Evolutionary conservation across 257 asterid species (phyloP), one percentile per base, ranked within the genome.

Genomic region (Solanum piurae): DNA sequence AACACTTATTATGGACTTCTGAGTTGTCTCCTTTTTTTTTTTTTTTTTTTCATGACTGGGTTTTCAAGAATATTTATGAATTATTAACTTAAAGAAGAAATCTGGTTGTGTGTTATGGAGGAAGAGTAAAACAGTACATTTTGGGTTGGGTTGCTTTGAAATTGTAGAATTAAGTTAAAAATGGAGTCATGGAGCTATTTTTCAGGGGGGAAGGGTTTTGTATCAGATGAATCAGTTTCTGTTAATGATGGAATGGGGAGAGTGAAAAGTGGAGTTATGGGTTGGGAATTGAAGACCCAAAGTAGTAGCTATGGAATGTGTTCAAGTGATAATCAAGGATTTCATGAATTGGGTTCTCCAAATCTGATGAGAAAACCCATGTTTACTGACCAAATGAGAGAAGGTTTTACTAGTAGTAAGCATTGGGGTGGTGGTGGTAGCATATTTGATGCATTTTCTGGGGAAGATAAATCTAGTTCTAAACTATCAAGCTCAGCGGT

Each of bases 171-270:
- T 42, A 16, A 58, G 38, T 36, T 27, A 58, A 60, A 87, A 33
- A 91, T 91, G 92, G 90, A 88, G 85, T 83, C 91, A 69, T 89
- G 93, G 93, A 86, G 89, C 83, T 88, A 76, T 84, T 62, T 58
- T 9, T 88, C 88, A 37, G 86, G 90, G 68, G 88, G n/a, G 16
- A 88, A 88, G 75, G 89, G 87, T 23, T 89, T 88, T 69, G 87
- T 77, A 34, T 36, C 79, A 58, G 90, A 88, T 9, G 87, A 89
- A 74, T 88, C 88, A 73, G 85, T 88, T 86, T 87, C 88, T 83
- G 87, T 37, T n/a, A 86, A 33, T 55, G 90, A 88, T 89, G 91
- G 83, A 46, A 64, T 75, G 84, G 86, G 52, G 23, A 86, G 87
- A 49, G 25, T 34, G 36, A 86, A 83, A 72, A 89, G 46, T 88